Evolutionary conservation across 2,329 filamentous ascomycete genomes (phyloP), one percentile per base, ranked within the genome.

Genomic region (Xylariaceae sp.): DNA sequence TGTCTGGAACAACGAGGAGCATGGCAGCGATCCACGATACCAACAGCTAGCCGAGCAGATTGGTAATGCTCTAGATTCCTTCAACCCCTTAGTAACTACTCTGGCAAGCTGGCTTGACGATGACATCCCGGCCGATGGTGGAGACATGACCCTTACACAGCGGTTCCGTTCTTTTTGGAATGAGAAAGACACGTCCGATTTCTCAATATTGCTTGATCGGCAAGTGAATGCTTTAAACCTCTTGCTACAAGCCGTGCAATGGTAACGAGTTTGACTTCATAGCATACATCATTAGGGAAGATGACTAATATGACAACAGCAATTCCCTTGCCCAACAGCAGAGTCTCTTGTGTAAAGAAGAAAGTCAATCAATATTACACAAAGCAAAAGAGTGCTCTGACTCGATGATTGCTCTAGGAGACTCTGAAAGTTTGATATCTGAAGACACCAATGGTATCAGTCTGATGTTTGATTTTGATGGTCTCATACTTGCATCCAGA

Each of bases 1-100:
- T 19, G 27, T 19, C 5, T 32, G 44, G 6, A 47, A 37, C n/a
- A 40, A 23, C 4, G 32, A 40, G 11, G 44, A 34, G 10, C 40
- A 40, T 3, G 17, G 20, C 8, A 25, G 29, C 12, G 44, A 36
- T 23, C 45, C 49, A 5, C 48, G 53, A 46, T 54, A 54, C 35
- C 36, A 39, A 7, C 43, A 54, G 27, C 39, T 55, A 16, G 46
- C 42, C 7, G 21, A 14, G 5, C 51, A 54, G 22, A 42, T 55
- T 22, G 42, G 44, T 3, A 49, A 46, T 20, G 42, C 49, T 10
- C 40, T 55, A 12, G 47, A 74, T 0, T 76, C 69, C 10, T 74
- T 69, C 25, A 33, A 39, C 10, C 39, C 12, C 3, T 22, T 48
- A 29, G 42, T 50, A 12, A 16, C 16, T 12, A 20, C 19, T 23